A percentile compares a stretch with the other conserved stretches of the same genome.
Evolutionary conservation across 2,329 filamentous ascomycete species (phyloP).

Genomic region (Nemania bipapillata): DNA sequence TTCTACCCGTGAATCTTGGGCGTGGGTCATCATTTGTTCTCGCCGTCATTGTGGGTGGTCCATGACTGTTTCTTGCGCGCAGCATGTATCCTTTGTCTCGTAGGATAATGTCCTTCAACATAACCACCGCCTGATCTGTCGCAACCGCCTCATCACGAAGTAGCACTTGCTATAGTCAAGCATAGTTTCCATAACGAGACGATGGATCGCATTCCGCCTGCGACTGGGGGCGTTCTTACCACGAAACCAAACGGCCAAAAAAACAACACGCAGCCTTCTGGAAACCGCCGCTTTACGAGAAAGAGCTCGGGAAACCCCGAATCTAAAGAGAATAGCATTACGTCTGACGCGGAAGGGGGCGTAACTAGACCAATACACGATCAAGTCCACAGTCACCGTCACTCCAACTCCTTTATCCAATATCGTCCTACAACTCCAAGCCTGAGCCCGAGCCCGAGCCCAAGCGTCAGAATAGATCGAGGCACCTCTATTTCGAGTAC

Average conservation of each 20-base stretch:
- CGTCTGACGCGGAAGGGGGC: conserved; percentile 41
- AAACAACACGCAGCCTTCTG: conserved; percentile 40
- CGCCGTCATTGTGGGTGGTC: not conserved
- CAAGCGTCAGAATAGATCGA: conserved; percentile 25
- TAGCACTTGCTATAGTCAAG: conserved; percentile 5
- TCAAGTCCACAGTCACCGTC: conserved; percentile 23
- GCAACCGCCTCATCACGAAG: not conserved
- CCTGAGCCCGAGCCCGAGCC: conserved; percentile 32
- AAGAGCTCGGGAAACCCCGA: conserved; percentile 37
- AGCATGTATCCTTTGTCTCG: conserved; percentile 32
- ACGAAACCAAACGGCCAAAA: conserved; percentile 45
- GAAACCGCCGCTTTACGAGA: conserved; percentile 31
- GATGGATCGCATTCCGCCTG: conserved; percentile 43
- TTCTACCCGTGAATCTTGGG: not conserved
- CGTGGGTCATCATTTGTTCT: not conserved
- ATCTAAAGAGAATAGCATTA: conserved; percentile 43
- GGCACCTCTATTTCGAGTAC: conserved; percentile 35
- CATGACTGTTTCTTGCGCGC: conserved; percentile 17
- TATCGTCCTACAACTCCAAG: conserved; percentile 20
- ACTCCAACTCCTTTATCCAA: conserved; percentile 30
- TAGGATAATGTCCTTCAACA: conserved; percentile 26
- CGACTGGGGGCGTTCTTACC: conserved; percentile 39
- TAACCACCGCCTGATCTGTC: conserved; percentile 36
- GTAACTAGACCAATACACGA: conserved; percentile 27
- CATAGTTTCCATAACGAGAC: conserved; percentile 14